Evolutionary conservation across 1,284 basidiomycete genomes (phyloP), one percentile per base, ranked within the genome.

Genomic region (Moesziomyces parantarcticus): DNA sequence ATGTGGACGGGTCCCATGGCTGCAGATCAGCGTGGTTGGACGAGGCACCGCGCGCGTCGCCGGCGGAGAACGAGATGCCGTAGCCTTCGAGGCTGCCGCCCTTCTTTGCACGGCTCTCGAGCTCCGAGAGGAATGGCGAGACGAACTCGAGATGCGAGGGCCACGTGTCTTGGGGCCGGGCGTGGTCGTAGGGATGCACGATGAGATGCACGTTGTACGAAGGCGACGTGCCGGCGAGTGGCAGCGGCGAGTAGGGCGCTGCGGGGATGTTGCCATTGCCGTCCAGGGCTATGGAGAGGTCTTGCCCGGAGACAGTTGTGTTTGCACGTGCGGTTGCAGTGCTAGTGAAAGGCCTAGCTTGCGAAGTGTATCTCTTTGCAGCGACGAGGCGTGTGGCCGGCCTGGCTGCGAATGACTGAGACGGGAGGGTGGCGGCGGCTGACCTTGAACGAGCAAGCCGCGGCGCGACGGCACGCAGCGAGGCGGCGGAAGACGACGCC

Each of bases 191-290:
- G 0, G 80, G 76, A 29, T 72, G 71, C 7, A 82, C 58, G 32
- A 82, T 56, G n/a, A 82, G 58, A 39, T 79, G 77, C 1, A 75
- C 68, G 29, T 78, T 58, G 65, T 80, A 80, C 5, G 65, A 69
- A 14, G 80, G 77, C 13, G 78, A 69, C 3, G 79, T 68, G 36
- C 77, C 78, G 0, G 76, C 70, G 22, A 82, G 68, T 7, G 80
- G 77, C 40, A 71, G 50, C 2, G 48, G 40, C 36, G 73, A 73
- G 56, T 82, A 82, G 18, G 80, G 80, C 11, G 76, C 63, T 23
- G 73, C 50, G 3, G 78, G 77, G 18, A 78, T 68, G 9, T 65
- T 59, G 1, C 75, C 76, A 6, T 72, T 43, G 3, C 60, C 66
- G 45, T 80, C 76, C 5, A 78, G 46, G 16, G 76, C 77, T 8